phyloP scores from a whole-genome alignment of 371 early-diverging fungal species.

The Dichotomocladium elegans region DNA sequence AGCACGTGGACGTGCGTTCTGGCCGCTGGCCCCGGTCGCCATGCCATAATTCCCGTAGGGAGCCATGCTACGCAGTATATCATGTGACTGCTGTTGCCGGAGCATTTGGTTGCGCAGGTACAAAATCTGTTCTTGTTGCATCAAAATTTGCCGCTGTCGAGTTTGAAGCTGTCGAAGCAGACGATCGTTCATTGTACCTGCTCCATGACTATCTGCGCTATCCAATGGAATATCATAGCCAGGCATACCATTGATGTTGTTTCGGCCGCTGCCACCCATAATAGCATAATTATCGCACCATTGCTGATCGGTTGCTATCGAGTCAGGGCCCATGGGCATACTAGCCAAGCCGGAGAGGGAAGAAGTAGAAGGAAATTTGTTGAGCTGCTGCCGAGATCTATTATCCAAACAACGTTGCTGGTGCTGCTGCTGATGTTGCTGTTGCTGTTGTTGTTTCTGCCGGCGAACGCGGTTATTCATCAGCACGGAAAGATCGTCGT shows the following conservation, averaged over 20 bases:
- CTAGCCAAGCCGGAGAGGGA: conserved; percentile 5
- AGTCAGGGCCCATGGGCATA: conserved; percentile 5
- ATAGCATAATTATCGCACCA: conserved; percentile 16
- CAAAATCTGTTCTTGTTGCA: conserved; percentile 48
- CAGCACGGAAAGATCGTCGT: conserved; percentile 2
- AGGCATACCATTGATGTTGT: conserved; percentile 9
- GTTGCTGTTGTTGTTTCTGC: background rate
- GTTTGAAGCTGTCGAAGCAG: conserved; percentile 52
- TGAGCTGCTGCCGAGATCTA: conserved; percentile 8
- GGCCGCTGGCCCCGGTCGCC: conserved; percentile 17
- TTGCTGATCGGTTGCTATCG: background rate
- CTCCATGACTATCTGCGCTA: conserved; percentile 18
- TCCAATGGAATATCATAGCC: too few relatives aligned
- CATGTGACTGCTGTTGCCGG: conserved; percentile 51
- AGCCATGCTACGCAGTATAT: background rate
- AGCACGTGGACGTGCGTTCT: too few relatives aligned
- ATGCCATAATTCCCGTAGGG: conserved; percentile 23
- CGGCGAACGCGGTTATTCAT: too few relatives aligned
- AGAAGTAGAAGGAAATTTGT: conserved; percentile 15
- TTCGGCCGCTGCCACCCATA: conserved; percentile 30
- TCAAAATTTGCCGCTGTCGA: conserved; percentile 50
- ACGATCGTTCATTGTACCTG: conserved; percentile 30
- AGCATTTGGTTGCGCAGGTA: conserved; percentile 45
- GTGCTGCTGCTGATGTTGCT: conserved; percentile 9
- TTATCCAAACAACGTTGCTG: conserved; percentile 8